Base-by-base conservation (phyloP, 345 rosid species). In the Eucalyptus tenuipes region DNA sequence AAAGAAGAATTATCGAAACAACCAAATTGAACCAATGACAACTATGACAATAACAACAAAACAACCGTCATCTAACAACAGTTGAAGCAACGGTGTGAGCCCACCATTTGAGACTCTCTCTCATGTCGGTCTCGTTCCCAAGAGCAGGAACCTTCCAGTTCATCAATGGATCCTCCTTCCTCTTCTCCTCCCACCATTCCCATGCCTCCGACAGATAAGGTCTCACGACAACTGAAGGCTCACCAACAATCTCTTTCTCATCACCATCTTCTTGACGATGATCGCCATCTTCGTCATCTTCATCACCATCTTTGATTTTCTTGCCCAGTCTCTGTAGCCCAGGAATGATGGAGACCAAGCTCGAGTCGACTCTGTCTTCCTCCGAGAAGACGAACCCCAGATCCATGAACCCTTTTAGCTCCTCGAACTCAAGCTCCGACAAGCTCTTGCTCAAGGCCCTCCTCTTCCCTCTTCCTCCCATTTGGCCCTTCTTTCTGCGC, bases 141-240 rank as follows among this genome's bases (percentile, higher is more conserved):
- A 89, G 79, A 49, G 92, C 88, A 44, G 98, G 97, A 87, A 94
- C 85, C 90, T 92, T 91, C 95, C 95, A 95, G 31, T 94, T 93
- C 92, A 89, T 91, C 94, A 94, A 49, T 86, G 93, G 91, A 85
- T 86, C 91, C 90, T 66, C 86, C 85, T 64, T 25, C 84, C 85
- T 64, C 80, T 90, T 37, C 66, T 88, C 90, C 16, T 93, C 94
- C 88, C 75, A 82, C 89, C 68, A 91, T 27, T 93, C 96, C 99
- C 99, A 97, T 4, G 98, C 95, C 92, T 96, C 99, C 7, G 97
- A 96, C 15, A 97, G 92, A 89, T 97, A 97, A 86, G 99, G 97
- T 87, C 99, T 95, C 8, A 88, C 57, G 84, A 94, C 90, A 82
- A 61, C 87, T 20, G 88, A 5, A 40, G 47, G 13, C 47, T 75